A percentile compares a stretch with the other conserved stretches of the same genome.
phyloP scores from a whole-genome alignment of 2,329 filamentous ascomycete species.

The Fusarium albidum region DNA sequence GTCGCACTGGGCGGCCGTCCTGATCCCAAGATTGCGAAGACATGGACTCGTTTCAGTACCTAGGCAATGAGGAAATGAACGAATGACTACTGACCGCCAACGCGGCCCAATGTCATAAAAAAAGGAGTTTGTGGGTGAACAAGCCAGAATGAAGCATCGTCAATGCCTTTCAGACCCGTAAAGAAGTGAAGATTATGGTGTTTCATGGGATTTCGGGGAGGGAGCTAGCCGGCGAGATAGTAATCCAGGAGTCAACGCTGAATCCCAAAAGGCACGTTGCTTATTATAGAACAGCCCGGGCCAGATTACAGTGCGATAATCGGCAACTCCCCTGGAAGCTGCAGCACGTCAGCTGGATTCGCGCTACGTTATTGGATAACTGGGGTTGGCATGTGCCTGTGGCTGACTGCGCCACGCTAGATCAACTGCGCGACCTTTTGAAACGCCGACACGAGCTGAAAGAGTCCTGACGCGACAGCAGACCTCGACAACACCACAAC shows the following conservation, averaged over 20 bases:
- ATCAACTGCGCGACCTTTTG: slow-evolving; percentile 32
- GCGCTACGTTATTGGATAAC: slow-evolving; percentile 17
- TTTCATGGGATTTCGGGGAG: slow-evolving; percentile 22
- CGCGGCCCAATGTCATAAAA: slow-evolving; percentile 36
- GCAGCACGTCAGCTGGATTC: slow-evolving; percentile 25
- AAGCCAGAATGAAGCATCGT: slow-evolving; percentile 33
- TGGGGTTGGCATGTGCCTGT: slow-evolving; percentile 36
- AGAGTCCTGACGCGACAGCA: slow-evolving; percentile 38
- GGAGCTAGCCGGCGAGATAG: slow-evolving; percentile 25
- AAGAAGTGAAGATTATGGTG: slow-evolving; percentile 22
- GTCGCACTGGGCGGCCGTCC: slow-evolving; percentile 38
- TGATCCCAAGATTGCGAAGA: slow-evolving; percentile 40
- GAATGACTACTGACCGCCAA: slow-evolving; percentile 30
- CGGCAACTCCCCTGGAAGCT: slow-evolving; percentile 20
- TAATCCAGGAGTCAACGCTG: slow-evolving; percentile 33
- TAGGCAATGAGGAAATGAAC: slow-evolving; percentile 7
- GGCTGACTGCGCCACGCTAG: slow-evolving; percentile 39
- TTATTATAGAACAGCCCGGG: slow-evolving; percentile 37
- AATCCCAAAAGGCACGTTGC: slow-evolving; percentile 18
- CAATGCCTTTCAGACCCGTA: slow-evolving; percentile 12
- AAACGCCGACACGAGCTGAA: slow-evolving; percentile 25
- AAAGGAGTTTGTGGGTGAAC: slow-evolving; percentile 7
- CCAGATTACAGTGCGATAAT: slow-evolving; percentile 34
- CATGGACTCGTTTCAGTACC: slow-evolving; percentile 37
- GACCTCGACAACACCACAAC: slow-evolving; percentile 22